Evolutionary conservation across 768 basidiomycete species (phyloP).

Genomic region (Kondoa malvinella): DNA sequence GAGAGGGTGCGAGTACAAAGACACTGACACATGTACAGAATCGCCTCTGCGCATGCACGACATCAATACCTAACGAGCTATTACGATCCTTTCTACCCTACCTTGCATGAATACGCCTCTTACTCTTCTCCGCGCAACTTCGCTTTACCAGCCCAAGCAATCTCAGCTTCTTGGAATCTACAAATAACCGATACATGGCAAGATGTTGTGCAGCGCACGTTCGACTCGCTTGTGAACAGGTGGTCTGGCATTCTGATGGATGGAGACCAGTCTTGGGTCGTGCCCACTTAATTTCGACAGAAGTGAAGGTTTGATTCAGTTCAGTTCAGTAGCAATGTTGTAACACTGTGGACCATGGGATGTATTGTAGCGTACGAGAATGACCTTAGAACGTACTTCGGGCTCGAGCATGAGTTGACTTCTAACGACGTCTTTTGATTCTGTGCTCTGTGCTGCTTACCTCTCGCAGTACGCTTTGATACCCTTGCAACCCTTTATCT

Average conservation of each 20-base stretch:
- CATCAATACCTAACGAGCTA: not conserved
- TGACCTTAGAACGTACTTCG: too few species aligned
- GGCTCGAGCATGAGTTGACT: too few species aligned
- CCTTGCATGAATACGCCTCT: not conserved
- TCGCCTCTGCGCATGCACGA: not conserved
- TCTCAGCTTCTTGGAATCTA: not conserved
- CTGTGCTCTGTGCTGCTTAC: too few species aligned
- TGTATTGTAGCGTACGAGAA: not conserved
- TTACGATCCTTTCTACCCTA: not conserved
- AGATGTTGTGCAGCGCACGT: not conserved
- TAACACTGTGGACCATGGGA: not conserved
- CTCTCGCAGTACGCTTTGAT: too few species aligned
- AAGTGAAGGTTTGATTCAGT: not conserved
- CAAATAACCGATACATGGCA: not conserved
- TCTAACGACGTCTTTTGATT: too few species aligned
- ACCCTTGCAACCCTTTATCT: too few species aligned
- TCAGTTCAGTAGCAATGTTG: not conserved
- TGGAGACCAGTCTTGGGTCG: not conserved
- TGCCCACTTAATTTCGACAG: not conserved
- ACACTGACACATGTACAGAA: too few species aligned
- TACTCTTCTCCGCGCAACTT: not conserved
- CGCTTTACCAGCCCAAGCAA: not conserved
- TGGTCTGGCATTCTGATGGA: not conserved
- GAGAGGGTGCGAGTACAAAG: too few species aligned
- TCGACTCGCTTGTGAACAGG: not conserved